Conservation (phyloP, 805 yeast genomes). For the Yueomyces sp. region DNA sequence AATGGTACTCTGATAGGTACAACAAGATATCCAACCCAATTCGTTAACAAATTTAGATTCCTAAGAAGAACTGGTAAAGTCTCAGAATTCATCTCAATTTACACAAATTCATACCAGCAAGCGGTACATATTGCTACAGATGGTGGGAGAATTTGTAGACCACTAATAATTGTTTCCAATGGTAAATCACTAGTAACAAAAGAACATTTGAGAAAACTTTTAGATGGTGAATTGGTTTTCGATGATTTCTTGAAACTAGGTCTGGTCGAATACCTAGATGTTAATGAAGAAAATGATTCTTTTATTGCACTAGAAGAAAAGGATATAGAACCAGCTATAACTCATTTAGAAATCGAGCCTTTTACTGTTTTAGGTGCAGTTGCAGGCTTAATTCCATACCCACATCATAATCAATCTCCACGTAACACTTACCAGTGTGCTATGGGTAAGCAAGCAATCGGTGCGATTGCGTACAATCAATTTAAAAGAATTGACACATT, state of each 20-base stretch:
- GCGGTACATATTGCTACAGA: constrained; percentile 98
- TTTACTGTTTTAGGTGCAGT: constrained; percentile 97
- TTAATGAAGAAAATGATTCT: constrained; percentile 93
- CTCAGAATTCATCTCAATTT: constrained; percentile 83
- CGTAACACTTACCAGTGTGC: constrained; percentile 99
- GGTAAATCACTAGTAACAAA: constrained; percentile 60
- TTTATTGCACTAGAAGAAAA: constrained; percentile 84
- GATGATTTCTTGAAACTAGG: constrained; percentile 84
- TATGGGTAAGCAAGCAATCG: constrained; percentile 99
- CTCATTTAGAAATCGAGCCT: constrained; percentile 94
- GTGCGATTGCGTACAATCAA: constrained; percentile 96
- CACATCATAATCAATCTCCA: constrained; percentile 98
- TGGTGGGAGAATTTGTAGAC: constrained; percentile 97
- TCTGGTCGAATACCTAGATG: constrained; percentile 88
- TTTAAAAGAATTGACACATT: constrained; percentile 90
- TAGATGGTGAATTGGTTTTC: constrained; percentile 64
- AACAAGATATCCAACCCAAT: constrained; percentile 73
- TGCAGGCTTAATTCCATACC: constrained; percentile 98
- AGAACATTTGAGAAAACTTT: constrained; percentile 49
- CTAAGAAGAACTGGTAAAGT: constrained; percentile 76
- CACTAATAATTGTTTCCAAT: constrained; percentile 73
- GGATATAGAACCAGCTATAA: constrained; percentile 38
- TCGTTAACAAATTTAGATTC: constrained; percentile 64
- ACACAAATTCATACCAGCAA: constrained; percentile 74
- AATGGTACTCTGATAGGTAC: constrained; percentile 93